A percentile compares a stretch with the other conserved stretches of the same genome.
Evolutionary conservation across 345 rosid species (phyloP).

Genomic region (Pseudoturritis turrita): DNA sequence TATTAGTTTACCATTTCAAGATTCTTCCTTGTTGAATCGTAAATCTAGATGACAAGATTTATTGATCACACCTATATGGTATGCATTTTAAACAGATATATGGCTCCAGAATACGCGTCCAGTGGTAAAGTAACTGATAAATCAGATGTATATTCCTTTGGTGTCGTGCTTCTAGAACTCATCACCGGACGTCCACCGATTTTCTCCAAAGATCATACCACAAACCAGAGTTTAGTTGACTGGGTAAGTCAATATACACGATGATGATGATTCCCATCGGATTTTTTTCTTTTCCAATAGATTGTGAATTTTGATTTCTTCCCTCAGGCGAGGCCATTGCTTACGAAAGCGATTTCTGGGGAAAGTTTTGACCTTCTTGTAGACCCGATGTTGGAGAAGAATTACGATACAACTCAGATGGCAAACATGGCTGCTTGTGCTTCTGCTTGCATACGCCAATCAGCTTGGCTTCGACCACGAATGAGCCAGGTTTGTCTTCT

Average conservation of each 20-base stretch:
- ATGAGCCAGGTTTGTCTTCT: conserved; percentile 66
- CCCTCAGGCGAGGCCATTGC: conserved; percentile 65
- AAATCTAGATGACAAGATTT: background rate
- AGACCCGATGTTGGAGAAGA: conserved; percentile 47
- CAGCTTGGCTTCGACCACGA: conserved; percentile 63
- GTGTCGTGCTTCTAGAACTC: conserved; percentile 74
- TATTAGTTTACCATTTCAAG: background rate
- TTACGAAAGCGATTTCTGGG: conserved; percentile 39
- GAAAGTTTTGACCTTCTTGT: conserved; percentile 33
- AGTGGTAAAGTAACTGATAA: conserved; percentile 77
- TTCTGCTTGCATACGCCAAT: conserved; percentile 71
- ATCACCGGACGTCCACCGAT: conserved; percentile 66
- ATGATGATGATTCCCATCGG: background rate
- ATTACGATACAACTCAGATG: conserved; percentile 49
- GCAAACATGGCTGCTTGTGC: conserved; percentile 65
- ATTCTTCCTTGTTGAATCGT: background rate
- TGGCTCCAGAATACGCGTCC: conserved; percentile 86
- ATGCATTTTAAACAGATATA: conserved; percentile 43
- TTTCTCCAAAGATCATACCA: conserved; percentile 36
- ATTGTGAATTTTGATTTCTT: background rate
- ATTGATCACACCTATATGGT: background rate
- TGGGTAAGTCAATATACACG: conserved; percentile 49
- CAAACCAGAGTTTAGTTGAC: conserved; percentile 58
- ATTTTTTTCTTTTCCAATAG: too few relatives aligned
- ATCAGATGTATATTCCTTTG: conserved; percentile 76